Evolutionary conservation across 495 filamentous ascomycete species (phyloP).

Genomic region (Neurospora sp.): DNA sequence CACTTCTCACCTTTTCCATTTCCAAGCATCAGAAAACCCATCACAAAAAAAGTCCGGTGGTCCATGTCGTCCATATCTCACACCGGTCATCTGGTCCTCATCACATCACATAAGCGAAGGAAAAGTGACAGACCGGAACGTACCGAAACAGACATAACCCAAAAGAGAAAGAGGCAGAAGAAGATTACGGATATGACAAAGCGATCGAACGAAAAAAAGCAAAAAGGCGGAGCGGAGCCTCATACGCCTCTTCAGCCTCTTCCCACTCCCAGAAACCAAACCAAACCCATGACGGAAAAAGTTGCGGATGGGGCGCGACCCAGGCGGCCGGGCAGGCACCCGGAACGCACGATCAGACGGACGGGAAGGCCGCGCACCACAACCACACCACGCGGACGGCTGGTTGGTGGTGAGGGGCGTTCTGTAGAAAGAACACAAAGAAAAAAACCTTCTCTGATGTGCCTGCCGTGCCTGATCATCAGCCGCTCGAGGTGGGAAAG

Average conservation of each 20-base stretch:
- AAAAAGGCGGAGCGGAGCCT: background rate
- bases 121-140: background rate
- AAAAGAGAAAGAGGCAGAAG: background rate
- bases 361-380: background rate
- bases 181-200: background rate
- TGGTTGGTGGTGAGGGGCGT: background rate
- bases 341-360: background rate
- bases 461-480: background rate
- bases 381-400: background rate
- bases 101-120: background rate
- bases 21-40: background rate
- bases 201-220: background rate
- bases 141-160: background rate
- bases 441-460: background rate
- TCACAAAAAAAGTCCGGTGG: background rate
- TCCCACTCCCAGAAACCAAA: background rate
- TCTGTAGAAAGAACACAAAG: background rate
- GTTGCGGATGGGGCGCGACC: background rate
- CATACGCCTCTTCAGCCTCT: background rate
- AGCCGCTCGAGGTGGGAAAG: background rate
- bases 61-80: background rate
- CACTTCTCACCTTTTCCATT: background rate
- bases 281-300: background rate
- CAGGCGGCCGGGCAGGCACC: background rate
- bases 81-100: background rate